Base-by-base conservation (phyloP, 2,329 filamentous ascomycete species). In the Ilyonectria mors-panacis region DNA sequence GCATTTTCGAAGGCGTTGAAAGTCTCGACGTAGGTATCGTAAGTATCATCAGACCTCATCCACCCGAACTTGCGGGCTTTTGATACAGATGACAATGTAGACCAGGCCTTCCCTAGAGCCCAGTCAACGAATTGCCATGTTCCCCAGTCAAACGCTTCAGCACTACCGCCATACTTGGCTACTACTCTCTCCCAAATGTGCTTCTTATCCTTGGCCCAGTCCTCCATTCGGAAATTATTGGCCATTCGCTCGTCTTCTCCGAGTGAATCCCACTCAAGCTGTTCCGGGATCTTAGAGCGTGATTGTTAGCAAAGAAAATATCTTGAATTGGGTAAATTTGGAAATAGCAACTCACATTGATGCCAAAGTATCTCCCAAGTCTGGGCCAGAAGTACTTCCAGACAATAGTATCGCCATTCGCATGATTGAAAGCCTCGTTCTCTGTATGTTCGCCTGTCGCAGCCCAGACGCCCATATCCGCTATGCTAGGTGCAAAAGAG, bases 111-210 rank as follows among this genome's bases (percentile, higher is more conserved):
- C 26, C 69, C 69, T 7, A 71, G 51, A 3, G 62, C 68, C 69
- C 69, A 71, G 44, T 70, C 69, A 12, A 71, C 66, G 21, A 71
- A 71, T 37, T 71, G 62, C 68, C 65, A 71, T 7, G 69, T 71
- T 3, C 69, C 69, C 69, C 68, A 71, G n/a, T 62, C 58, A 19
- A 63, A 70, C 17, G 69, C 69, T 7, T 71, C 62, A 15, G 62
- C 55, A 6, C 58, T 33, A 6, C 69, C 69, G 1, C 69, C 69
- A 10, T 71, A 47, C 33, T 66, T 71, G n/a, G 61, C 63, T 6
- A 70, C 69, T 9, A 71, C 68, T 15, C 42, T 60, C 50, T 60
- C 66, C 69, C 69, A 71, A n/a, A 70, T 57, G 12, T 59, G 53
- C 30, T 71, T 66, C 59, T 71, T 71, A 21, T 68, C 68, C 44